Conservation (phyloP, 176 grass and related monocot genomes). For the Elaeis guineensis region DNA sequence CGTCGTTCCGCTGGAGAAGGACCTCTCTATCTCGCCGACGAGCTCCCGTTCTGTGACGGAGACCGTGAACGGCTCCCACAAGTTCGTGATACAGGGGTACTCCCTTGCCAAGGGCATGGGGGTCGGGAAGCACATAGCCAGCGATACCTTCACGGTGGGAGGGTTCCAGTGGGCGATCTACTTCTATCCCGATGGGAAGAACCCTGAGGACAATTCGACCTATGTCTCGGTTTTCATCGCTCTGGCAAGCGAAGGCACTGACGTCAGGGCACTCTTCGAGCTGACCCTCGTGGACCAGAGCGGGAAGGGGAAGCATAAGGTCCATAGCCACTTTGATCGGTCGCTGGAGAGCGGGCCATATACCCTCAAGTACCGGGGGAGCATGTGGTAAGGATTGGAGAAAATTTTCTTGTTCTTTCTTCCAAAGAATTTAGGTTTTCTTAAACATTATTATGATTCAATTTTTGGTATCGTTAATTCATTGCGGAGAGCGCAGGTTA, state of each 20-base stretch:
- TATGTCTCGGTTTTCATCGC: constrained; percentile 14
- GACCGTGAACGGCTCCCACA: constrained; percentile 5
- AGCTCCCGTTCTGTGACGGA: constrained; percentile 4
- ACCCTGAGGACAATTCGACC: constrained; percentile 6
- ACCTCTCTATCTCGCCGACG: neutral
- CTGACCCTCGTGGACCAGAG: constrained; percentile 9
- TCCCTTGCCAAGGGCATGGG: constrained; percentile 9
- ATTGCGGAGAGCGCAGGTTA: too few species aligned
- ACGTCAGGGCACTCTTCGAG: constrained; percentile 14
- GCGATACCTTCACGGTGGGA: constrained; percentile 8
- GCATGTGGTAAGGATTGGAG: too few species aligned
- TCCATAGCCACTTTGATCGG: constrained; percentile 9
- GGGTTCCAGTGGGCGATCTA: constrained; percentile 7
- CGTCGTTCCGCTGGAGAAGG: neutral
- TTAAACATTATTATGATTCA: too few species aligned
- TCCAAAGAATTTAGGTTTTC: too few species aligned
- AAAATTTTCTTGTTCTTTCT: too few species aligned
- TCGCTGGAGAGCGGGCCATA: neutral
- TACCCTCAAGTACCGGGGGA: too few species aligned
- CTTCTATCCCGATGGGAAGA: constrained; percentile 9
- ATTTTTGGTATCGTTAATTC: too few species aligned
- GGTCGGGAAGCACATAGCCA: constrained; percentile 1
- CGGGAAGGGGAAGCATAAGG: constrained; percentile 6
- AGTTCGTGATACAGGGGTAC: constrained; percentile 10
- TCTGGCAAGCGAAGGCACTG: constrained; percentile 8